These are phyloP conservation scores for Chimonanthus praecox DNA, from an alignment of 164 flowering plant genomes.

Conservation along the genomic window DNA sequence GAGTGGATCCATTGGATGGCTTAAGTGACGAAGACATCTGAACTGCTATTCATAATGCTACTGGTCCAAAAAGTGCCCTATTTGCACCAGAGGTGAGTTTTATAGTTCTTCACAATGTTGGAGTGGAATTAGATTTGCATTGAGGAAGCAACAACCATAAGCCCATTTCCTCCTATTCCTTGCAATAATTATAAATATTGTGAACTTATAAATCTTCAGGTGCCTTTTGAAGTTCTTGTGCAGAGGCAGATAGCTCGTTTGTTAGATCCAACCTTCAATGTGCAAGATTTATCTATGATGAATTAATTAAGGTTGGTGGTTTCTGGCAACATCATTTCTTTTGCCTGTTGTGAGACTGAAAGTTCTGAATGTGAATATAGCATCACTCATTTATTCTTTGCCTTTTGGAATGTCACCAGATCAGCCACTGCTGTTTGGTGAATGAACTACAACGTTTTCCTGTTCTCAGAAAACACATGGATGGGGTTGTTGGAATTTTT, in stretches of 20 bases:
- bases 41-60: conserved; percentile 94
- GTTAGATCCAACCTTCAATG: conserved; percentile 89
- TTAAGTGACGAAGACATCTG: conserved; percentile 89
- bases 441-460: conserved; percentile 84
- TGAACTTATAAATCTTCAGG: conserved; percentile 29
- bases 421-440: conserved; percentile 78
- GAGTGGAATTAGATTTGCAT: background rate
- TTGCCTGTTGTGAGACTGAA: background rate
- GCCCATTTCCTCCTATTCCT: background rate
- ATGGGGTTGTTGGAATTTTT: conserved; percentile 73
- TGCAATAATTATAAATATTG: too few species aligned
- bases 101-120: conserved; percentile 1
- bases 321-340: background rate
- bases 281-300: conserved; percentile 88
- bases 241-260: conserved; percentile 84
- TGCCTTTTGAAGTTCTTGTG: conserved; percentile 88
- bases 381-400: background rate
- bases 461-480: conserved; percentile 77
- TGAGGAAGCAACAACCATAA: background rate
- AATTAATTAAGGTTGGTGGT: conserved; percentile 61
- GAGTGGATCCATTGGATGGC: conserved; percentile 96
- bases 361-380: background rate
- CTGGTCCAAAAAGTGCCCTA: conserved; percentile 82
- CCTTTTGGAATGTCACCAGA: conserved; percentile 37
- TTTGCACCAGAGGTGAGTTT: conserved; percentile 87